These are phyloP conservation scores for Euphorbia pulcherrima DNA, from an alignment of 345 rosid species.

Conservation along the genomic window DNA sequence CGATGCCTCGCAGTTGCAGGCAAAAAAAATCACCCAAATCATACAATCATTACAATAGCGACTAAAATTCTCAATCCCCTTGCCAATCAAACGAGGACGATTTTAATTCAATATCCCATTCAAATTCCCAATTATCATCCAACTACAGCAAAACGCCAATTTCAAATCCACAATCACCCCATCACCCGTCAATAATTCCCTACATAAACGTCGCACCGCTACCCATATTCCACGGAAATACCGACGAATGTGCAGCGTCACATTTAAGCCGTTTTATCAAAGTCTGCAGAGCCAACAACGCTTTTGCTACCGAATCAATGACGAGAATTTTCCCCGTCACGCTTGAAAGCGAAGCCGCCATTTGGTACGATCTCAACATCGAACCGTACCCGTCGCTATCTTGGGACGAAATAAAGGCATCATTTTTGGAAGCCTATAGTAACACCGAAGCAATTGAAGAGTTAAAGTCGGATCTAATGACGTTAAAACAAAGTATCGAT, in stretches of 20 bases:
- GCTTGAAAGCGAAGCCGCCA: slow-evolving; percentile 36
- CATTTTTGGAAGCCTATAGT: slow-evolving; percentile 35
- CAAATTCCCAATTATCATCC: not conserved
- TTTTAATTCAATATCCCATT: not conserved
- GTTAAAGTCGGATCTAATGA: slow-evolving; percentile 24
- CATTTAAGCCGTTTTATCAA: slow-evolving; percentile 39
- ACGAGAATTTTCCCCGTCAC: slow-evolving; percentile 41
- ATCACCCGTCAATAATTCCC: slow-evolving; percentile 2
- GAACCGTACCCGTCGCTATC: slow-evolving; percentile 34
- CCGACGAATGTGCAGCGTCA: slow-evolving; percentile 26
- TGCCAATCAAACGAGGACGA: slow-evolving; percentile 4
- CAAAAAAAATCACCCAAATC: not conserved
- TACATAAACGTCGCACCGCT: slow-evolving; percentile 34
- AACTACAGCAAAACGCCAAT: not conserved
- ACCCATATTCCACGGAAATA: slow-evolving; percentile 29
- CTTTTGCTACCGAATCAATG: slow-evolving; percentile 15
- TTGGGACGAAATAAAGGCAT: slow-evolving; percentile 33
- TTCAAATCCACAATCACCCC: not conserved
- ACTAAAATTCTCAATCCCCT: not conserved
- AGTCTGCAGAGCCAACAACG: slow-evolving; percentile 42
- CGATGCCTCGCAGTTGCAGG: slow-evolving; percentile 9
- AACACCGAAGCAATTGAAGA: slow-evolving; percentile 17
- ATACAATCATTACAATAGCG: not conserved
- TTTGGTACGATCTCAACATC: slow-evolving; percentile 40
- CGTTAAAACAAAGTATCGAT: slow-evolving; percentile 23